These are phyloP conservation scores for Coprinopsis marcescibilis DNA, from an alignment of 768 basidiomycete species.

Conservation along the genomic window DNA sequence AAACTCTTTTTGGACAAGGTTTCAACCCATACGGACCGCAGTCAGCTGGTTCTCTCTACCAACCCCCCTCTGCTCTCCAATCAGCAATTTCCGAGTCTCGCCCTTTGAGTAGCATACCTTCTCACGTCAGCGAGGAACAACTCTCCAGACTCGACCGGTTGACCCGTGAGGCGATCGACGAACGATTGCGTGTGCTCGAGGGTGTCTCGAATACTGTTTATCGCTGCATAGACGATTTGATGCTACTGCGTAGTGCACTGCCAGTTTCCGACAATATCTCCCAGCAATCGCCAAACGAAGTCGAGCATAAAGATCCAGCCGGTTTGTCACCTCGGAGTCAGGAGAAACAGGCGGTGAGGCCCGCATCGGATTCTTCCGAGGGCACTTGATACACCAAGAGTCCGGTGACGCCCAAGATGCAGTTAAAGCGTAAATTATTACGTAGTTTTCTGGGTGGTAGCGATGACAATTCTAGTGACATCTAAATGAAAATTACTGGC, in stretches of 20 bases:
- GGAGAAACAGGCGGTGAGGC: conserved; percentile 10
- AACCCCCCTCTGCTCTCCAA: neutral
- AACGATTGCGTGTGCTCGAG: conserved; percentile 73
- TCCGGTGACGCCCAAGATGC: too few relatives aligned
- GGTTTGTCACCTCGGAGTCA: neutral
- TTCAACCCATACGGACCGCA: too few relatives aligned
- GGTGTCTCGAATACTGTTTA: conserved; percentile 70
- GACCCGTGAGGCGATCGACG: conserved; percentile 80
- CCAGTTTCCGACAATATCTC: conserved; percentile 26
- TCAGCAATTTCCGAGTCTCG: neutral
- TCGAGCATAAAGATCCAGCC: too few relatives aligned
- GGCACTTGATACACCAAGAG: too few relatives aligned
- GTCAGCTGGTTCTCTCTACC: neutral
- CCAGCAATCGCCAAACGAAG: neutral
- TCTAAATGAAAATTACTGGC: too few relatives aligned
- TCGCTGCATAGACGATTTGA: conserved; percentile 73
- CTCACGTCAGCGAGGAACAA: conserved; percentile 53
- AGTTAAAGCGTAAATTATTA: too few relatives aligned
- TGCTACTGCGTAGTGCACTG: conserved; percentile 67
- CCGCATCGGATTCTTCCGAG: too few relatives aligned
- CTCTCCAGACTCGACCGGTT: conserved; percentile 57
- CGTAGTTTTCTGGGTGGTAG: too few relatives aligned
- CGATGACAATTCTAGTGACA: too few relatives aligned
- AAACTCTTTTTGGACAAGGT: too few relatives aligned
- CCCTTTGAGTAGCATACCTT: conserved; percentile 33